These are phyloP conservation scores for Trichoderma sp. DNA, from an alignment of 2,329 filamentous ascomycete species.

Conservation along the genomic window DNA sequence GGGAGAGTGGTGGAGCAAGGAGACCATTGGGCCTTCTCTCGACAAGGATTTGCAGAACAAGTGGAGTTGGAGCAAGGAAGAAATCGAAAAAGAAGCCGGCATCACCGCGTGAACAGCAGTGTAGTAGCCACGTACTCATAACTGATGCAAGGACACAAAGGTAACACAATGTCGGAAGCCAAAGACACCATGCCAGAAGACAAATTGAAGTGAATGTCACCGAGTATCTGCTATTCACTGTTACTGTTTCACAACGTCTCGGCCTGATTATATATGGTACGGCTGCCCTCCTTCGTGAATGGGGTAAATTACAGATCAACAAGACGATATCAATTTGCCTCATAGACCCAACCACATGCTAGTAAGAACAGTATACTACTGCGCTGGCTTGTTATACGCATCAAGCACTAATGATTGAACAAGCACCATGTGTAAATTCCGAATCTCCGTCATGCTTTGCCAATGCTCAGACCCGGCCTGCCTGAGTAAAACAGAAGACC, in stretches of 20 bases:
- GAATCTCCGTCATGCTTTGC: constrained; percentile 6
- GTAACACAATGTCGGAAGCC: not conserved
- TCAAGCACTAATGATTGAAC: not conserved
- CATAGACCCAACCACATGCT: not conserved
- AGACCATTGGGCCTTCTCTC: constrained; percentile 43
- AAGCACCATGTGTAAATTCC: constrained; percentile 3
- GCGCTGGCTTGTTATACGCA: not conserved
- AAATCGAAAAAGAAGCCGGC: constrained; percentile 49
- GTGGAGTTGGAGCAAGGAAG: constrained; percentile 51
- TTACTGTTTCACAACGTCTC: not conserved
- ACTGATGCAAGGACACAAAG: not conserved
- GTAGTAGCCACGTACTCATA: not conserved
- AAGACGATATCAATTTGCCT: not conserved
- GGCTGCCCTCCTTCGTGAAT: not conserved
- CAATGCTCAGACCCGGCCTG: not conserved
- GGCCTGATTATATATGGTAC: not conserved
- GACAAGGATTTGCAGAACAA: constrained; percentile 54
- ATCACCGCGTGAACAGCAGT: constrained; percentile 5
- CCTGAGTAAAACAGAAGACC: not conserved
- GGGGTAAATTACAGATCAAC: not conserved
- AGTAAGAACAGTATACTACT: not conserved
- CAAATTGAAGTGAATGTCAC: not conserved
- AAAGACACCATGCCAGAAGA: not conserved
- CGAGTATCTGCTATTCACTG: not conserved
- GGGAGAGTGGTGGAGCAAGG: constrained; percentile 58